Evolutionary conservation across 768 basidiomycete species (phyloP).

Genomic region (Mycena metata): DNA sequence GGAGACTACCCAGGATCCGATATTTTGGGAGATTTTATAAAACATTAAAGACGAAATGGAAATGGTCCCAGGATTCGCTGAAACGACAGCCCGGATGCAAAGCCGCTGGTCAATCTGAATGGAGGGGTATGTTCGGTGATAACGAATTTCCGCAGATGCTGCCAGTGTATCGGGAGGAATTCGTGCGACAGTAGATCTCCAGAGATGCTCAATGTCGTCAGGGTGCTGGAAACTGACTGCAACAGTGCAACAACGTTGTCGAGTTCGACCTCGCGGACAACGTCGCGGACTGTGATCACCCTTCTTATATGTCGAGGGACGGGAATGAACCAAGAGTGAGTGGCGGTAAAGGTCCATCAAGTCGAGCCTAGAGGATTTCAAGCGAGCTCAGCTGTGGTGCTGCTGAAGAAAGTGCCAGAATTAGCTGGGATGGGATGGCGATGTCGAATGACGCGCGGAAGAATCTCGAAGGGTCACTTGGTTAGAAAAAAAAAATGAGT

Average conservation of each 20-base stretch:
- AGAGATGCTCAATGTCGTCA: neutral
- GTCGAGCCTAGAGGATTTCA: conserved; percentile 2
- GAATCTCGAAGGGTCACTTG: neutral
- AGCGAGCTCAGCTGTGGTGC: neutral
- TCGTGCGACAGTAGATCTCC: neutral
- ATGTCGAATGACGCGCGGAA: neutral
- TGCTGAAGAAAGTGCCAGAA: neutral
- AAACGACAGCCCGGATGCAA: no score
- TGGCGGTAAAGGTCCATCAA: neutral
- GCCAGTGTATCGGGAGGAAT: neutral
- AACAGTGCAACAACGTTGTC: conserved; percentile 3
- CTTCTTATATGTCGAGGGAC: neutral
- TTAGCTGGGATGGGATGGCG: neutral
- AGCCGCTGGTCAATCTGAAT: neutral
- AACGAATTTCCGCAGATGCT: neutral
- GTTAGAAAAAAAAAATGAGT: neutral
- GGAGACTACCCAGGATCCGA: no score
- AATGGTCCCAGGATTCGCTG: no score
- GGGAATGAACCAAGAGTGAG: neutral
- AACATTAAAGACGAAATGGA: no score
- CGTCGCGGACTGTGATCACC: neutral
- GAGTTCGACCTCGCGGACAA: neutral
- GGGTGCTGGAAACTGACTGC: neutral
- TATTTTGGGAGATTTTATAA: no score
- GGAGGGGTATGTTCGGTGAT: conserved; percentile 11